Base-by-base conservation (phyloP, 1,284 basidiomycete species). In the Ustilago cynodontis region DNA sequence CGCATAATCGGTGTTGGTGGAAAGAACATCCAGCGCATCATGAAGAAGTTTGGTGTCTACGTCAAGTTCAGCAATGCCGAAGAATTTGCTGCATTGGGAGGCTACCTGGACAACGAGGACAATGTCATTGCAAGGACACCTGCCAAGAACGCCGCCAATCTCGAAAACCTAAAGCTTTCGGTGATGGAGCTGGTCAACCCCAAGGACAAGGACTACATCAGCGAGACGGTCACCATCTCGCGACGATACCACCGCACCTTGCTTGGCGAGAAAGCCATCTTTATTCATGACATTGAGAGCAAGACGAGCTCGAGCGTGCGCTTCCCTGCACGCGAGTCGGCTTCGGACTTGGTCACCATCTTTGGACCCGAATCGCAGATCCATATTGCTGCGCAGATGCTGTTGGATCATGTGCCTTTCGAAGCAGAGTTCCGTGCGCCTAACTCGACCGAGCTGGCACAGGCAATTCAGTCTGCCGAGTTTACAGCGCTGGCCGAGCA, bases 51-150 rank as follows among this genome's bases (percentile, higher is more conserved):
- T 83, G 96, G 96, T 33, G 96, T 98, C 28, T 99, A 98, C 87
- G 97, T 99, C 87, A 99, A 99, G 88, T 99, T 99, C 85, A 95
- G 94, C 47, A 99, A 98, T 86, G 94, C 95, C 7, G 95, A 98
- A 80, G 97, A 99, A 87, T 98, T 96, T 86, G 94, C 94, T 50
- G 91, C 93, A 11, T 89, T 97, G 65, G 96, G 95, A 35, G 95
- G 95, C 16, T 98, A 98, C 87, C 91, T 93, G 82, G 95, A 99
- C 87, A 97, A 97, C 86, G 96, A 98, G 86, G 96, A 99, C 88
- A 99, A 99, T 83, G 96, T 99, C 58, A 91, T 99, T 50, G 96
- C 96, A 22, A 90, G 96, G 54, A 99, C 96, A 3, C 96, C 96
- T 8, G 94, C 95, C 49, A 99, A 99, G 90, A 99, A 99, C 85